Evolutionary conservation across 164 flowering plant species (phyloP).

Genomic region (Brasenia schreberi): DNA sequence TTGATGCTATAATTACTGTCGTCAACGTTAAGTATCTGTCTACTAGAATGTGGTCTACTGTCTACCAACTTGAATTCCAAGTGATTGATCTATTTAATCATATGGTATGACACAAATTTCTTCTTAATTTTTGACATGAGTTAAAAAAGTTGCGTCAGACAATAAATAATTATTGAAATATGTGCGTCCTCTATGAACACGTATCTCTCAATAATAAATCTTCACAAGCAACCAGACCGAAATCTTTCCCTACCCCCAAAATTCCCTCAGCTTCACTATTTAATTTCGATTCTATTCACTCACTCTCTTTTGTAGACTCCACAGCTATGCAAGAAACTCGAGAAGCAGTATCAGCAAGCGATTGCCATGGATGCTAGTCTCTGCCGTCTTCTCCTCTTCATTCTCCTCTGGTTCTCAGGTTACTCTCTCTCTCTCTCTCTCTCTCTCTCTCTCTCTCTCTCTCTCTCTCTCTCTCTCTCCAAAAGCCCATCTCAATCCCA

Average conservation of each 20-base stretch:
- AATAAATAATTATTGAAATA: background rate
- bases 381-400: background rate
- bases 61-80: too few species aligned
- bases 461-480: too few species aligned
- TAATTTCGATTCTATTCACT: background rate
- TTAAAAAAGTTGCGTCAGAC: too few species aligned
- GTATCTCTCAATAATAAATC: background rate
- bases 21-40: too few species aligned
- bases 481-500: background rate
- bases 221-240: background rate
- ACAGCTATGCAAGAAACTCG: background rate
- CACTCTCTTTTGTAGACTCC: background rate
- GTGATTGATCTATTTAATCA: too few species aligned
- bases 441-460: constrained; percentile 2
- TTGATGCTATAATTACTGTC: too few species aligned
- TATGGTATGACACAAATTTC: too few species aligned
- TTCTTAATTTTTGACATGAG: too few species aligned
- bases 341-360: background rate
- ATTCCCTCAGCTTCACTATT: background rate
- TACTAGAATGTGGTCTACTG: too few species aligned
- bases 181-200: background rate
- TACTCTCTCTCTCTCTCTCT: background rate
- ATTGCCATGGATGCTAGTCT: background rate
- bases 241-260: background rate
- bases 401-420: background rate